Percentiles rank a stretch among this genome's conserved stretches.
Conservation (phyloP, 768 basidiomycete genomes). For the Cytidiella melzeri region DNA sequence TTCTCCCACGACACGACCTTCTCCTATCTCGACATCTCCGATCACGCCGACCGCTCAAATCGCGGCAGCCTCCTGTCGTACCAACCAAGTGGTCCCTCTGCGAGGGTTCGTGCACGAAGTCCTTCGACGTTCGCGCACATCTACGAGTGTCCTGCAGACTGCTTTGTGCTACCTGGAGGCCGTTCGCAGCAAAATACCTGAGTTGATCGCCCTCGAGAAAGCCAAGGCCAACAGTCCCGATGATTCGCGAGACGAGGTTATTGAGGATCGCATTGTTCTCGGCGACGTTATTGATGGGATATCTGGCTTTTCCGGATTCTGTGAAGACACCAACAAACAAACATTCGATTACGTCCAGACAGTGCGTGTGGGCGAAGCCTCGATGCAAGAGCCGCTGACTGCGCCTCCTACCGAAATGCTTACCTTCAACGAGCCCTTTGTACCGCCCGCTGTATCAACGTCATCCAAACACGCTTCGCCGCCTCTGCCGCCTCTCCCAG, state of each 20-base stretch:
- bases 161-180: conserved; percentile 86
- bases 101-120: conserved; percentile 85
- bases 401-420: conserved; percentile 9
- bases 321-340: not conserved
- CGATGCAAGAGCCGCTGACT: conserved; percentile 4
- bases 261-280: conserved; percentile 6
- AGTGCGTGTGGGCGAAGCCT: not conserved
- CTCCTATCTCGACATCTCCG: conserved; percentile 27
- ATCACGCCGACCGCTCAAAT: conserved; percentile 12
- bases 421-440: not conserved
- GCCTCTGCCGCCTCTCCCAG: conserved; percentile 21
- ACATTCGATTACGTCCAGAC: not conserved
- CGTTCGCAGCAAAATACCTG: conserved; percentile 64
- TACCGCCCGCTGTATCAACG: not conserved
- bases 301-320: not conserved
- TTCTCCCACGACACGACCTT: conserved; percentile 42
- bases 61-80: conserved; percentile 18
- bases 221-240: conserved; percentile 34
- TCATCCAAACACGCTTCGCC: conserved; percentile 9
- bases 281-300: conserved; percentile 1
- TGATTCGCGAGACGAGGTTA: conserved; percentile 24
- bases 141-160: conserved; percentile 77
- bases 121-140: conserved; percentile 78
- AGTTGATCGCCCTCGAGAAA: conserved; percentile 42
- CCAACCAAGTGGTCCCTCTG: conserved; percentile 46